Evolutionary conservation across 1,284 basidiomycete species (phyloP).

Genomic region (Ceratobasidium sp.): DNA sequence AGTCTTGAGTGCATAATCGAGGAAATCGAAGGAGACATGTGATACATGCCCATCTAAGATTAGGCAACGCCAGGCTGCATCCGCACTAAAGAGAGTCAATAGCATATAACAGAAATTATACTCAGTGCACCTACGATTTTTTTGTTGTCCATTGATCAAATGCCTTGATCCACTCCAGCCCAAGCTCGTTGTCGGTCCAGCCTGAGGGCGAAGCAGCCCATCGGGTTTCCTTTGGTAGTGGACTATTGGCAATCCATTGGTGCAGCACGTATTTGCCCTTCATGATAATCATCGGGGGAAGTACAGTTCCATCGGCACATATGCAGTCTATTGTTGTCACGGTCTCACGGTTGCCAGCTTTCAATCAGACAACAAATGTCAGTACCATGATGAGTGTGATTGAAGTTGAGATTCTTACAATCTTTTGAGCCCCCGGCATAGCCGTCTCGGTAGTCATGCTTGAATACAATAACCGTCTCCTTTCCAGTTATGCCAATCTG

Average conservation of each 20-base stretch:
- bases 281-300: conserved; percentile 32
- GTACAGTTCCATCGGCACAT: conserved; percentile 35
- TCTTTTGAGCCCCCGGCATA: conserved; percentile 21
- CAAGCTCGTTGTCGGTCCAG: conserved; percentile 41
- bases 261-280: conserved; percentile 17
- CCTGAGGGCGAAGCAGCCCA: conserved; percentile 38
- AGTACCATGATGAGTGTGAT: background rate
- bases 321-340: conserved; percentile 30
- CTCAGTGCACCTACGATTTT: background rate
- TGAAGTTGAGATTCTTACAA: background rate
- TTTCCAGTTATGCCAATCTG: conserved; percentile 26
- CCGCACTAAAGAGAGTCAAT: background rate
- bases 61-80: background rate
- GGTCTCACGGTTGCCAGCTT: conserved; percentile 25
- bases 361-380: background rate
- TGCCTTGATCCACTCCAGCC: conserved; percentile 42
- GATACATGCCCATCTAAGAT: conserved; percentile 42
- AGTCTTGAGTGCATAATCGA: conserved; percentile 50
- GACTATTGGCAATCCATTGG: background rate
- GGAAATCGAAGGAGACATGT: conserved; percentile 29
- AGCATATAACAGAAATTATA: background rate
- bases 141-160: conserved; percentile 44
- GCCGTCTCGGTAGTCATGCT: background rate
- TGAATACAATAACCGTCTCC: conserved; percentile 6
- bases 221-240: background rate